A percentile compares a stretch with the other conserved stretches of the same genome.
phyloP scores from a whole-genome alignment of 371 early-diverging fungal species.

The Smittium culicis region DNA sequence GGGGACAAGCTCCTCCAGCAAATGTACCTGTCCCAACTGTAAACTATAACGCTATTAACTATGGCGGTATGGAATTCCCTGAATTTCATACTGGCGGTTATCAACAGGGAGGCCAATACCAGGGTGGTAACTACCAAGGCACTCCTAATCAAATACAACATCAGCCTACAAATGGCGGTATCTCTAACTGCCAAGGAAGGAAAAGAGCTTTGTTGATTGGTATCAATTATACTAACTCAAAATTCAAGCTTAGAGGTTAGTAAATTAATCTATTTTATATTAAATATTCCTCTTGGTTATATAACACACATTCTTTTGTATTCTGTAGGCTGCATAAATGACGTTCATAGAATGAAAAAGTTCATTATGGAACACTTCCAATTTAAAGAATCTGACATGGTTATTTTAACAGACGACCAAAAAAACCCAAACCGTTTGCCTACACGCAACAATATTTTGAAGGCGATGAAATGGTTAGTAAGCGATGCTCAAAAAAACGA shows the following conservation, averaged over 20 bases:
- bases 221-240: conserved; percentile 73
- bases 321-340: conserved; percentile 63
- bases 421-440: conserved; percentile 51
- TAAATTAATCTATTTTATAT: background rate
- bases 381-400: conserved; percentile 56
- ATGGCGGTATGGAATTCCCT: conserved; percentile 24
- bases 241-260: conserved; percentile 39
- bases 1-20: conserved; percentile 16
- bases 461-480: conserved; percentile 83
- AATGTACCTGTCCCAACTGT: conserved; percentile 25
- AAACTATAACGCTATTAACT: conserved; percentile 25
- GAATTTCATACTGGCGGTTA: conserved; percentile 16
- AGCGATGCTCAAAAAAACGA: conserved; percentile 60
- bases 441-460: conserved; percentile 64
- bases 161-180: conserved; percentile 33
- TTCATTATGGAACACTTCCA: conserved; percentile 49
- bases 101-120: conserved; percentile 12
- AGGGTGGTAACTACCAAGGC: conserved; percentile 20
- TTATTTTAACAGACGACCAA: conserved; percentile 79
- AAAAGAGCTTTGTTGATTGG: conserved; percentile 80
- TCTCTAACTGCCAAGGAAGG: conserved; percentile 61
- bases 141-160: conserved; percentile 23
- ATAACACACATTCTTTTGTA: background rate
- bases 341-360: conserved; percentile 66
- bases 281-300: background rate